phyloP scores from a whole-genome alignment of 768 basidiomycete species.

The Favolaschia claudopus region DNA sequence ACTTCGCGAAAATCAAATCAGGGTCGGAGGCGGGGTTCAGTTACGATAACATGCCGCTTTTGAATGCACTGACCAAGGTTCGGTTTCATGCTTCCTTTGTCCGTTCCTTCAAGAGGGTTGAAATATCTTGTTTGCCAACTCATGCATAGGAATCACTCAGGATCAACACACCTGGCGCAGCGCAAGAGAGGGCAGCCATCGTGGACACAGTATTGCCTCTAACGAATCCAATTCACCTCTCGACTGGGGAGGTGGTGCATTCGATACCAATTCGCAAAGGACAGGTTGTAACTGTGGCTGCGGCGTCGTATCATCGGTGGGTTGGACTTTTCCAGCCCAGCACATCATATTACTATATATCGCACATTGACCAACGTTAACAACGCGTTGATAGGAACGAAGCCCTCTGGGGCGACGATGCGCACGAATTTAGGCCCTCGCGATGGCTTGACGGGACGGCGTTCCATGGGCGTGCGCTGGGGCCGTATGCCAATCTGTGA shows the following conservation, averaged over 20 bases:
- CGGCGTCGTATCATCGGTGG: constrained; percentile 45
- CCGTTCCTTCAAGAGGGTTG: no score
- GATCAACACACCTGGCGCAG: constrained; percentile 10
- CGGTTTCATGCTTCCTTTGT: no score
- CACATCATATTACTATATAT: no score
- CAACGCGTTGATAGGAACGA: no score
- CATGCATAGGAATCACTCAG: no score
- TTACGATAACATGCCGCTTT: constrained; percentile 20
- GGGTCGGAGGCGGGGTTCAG: no score
- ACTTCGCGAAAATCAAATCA: background rate
- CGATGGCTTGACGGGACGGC: constrained; percentile 47
- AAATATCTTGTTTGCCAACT: no score
- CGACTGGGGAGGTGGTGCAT: constrained; percentile 26
- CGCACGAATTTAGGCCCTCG: constrained; percentile 51
- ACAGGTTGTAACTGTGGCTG: constrained; percentile 40
- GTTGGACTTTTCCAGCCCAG: no score
- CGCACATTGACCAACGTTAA: no score
- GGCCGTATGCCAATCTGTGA: constrained; percentile 26
- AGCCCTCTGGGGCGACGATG: constrained; percentile 51
- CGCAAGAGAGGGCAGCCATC: constrained; percentile 28
- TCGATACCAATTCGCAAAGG: constrained; percentile 41
- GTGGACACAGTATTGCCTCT: constrained; percentile 46
- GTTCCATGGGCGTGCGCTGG: constrained; percentile 12
- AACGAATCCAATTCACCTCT: constrained; percentile 36
- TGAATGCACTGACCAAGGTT: constrained; percentile 29